Base-by-base conservation (phyloP, 495 filamentous ascomycete species). In the Mycothermus thermophilus region DNA sequence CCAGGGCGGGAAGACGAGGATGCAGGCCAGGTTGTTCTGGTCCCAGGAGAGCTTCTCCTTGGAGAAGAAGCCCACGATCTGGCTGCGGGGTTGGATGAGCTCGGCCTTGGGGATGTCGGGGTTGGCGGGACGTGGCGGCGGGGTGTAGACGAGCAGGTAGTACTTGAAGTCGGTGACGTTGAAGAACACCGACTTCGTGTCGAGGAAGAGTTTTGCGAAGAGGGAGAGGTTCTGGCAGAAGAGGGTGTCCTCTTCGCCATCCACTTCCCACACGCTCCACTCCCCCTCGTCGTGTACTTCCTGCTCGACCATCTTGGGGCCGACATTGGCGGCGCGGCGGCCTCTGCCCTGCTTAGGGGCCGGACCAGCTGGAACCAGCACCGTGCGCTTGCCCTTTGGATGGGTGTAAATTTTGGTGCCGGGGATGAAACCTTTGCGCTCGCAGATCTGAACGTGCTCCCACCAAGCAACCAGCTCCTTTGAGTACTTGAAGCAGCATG, bases 31-130 rank as follows among this genome's bases (percentile, higher is more conserved):
- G 43, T 96, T 99, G 55, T 96, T 95, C 46, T 90, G 83, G 50
- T 99, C 90, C 90, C 90, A 99, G 3, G 83, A 90, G 58, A 93
- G 78, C 49, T 96, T 96, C 61, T 99, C 90, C 51, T 96, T 96
- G 15, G 80, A 88, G 68, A 93, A 99, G 71, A 93, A 99, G 33
- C 92, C 90, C 6, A 94, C 72, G 20, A 95, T 78, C 31, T 75
- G 73, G 25, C 52, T 47, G 14, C 54, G 54, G 3, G 47, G 53
- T 3, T 30, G 24, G 9, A 21, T 35, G 13, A 41, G 26, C 20
- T 30, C 30, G 33, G 32, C 30, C 10, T 34, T 16, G 4, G 33
- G 40, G 21, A 31, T 18, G 16, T 26, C 12, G 3, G 43, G 22
- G 11, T 25, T 25, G 22, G 22, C 22, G 22, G 22, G 22, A 25